Conservation (phyloP, 2,329 filamentous ascomycete species). For the Pestalotiopsis fici region DNA sequence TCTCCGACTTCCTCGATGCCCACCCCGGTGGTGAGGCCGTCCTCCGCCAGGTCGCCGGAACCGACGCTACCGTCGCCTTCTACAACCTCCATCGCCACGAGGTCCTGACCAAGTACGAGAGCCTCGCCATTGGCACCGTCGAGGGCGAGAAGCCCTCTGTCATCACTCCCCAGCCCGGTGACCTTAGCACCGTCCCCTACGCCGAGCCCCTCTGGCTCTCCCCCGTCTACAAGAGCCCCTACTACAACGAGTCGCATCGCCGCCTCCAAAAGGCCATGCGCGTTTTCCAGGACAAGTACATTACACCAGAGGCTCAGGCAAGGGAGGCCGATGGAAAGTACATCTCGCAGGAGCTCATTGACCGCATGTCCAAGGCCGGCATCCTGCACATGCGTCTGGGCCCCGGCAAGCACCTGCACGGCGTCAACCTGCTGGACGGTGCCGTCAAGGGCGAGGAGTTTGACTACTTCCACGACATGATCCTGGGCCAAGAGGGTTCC, state of each 20-base stretch:
- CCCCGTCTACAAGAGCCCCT: constrained; percentile 75
- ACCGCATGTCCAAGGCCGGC: constrained; percentile 74
- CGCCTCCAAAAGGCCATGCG: constrained; percentile 69
- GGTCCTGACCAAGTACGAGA: constrained; percentile 78
- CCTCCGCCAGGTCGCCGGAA: constrained; percentile 76
- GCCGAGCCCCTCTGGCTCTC: constrained; percentile 83
- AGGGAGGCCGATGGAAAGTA: constrained; percentile 74
- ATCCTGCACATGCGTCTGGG: constrained; percentile 82
- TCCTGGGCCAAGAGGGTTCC: constrained; percentile 72
- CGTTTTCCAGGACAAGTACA: constrained; percentile 70
- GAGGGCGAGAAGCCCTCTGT: constrained; percentile 75
- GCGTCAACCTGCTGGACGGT: constrained; percentile 67
- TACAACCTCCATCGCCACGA: constrained; percentile 93
- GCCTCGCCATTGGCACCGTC: constrained; percentile 75
- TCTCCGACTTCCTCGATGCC: constrained; percentile 81
- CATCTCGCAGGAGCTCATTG: constrained; percentile 72
- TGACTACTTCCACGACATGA: constrained; percentile 84
- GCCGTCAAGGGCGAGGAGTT: constrained; percentile 77
- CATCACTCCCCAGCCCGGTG: constrained; percentile 68
- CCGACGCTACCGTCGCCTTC: constrained; percentile 80
- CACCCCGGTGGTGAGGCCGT: constrained; percentile 84
- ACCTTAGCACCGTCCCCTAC: constrained; percentile 77
- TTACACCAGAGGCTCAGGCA: constrained; percentile 74
- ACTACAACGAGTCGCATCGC: constrained; percentile 76
- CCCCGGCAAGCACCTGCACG: constrained; percentile 79